Evolutionary conservation across 805 yeast species (phyloP).

Genomic region (Candida sithepensis): DNA sequence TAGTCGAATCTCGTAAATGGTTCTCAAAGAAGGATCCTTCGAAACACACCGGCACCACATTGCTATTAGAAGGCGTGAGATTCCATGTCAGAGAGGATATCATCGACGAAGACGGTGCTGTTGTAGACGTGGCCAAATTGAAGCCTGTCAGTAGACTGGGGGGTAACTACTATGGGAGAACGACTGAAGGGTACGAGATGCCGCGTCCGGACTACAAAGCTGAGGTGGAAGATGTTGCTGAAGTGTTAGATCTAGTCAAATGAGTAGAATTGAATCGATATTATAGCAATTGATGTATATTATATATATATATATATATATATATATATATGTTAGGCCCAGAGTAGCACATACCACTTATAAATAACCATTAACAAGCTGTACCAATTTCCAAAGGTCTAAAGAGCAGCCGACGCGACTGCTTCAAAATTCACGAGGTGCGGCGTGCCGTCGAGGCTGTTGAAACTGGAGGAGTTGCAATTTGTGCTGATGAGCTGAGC

Average conservation of each 20-base stretch:
- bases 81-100: slow-evolving; percentile 58
- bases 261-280: background rate
- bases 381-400: no score
- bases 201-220: slow-evolving; percentile 40
- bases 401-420: no score
- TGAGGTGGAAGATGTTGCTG: slow-evolving; percentile 1
- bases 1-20: slow-evolving; percentile 44
- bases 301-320: no score
- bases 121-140: slow-evolving; percentile 44
- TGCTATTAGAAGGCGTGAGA: slow-evolving; percentile 51
- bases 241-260: background rate
- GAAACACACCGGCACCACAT: slow-evolving; percentile 33
- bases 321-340: no score
- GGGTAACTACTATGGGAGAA: slow-evolving; percentile 45
- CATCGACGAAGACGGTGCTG: slow-evolving; percentile 36
- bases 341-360: no score
- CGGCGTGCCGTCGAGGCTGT: no score
- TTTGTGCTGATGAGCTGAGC: no score
- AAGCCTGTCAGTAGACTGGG: slow-evolving; percentile 56
- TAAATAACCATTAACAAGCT: no score
- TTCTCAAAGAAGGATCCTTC: slow-evolving; percentile 36
- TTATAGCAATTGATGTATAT: no score
- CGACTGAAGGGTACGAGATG: slow-evolving; percentile 42
- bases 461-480: no score
- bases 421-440: no score